Conservation (phyloP, 2,329 filamentous ascomycete genomes). For the Neurospora sp. region DNA sequence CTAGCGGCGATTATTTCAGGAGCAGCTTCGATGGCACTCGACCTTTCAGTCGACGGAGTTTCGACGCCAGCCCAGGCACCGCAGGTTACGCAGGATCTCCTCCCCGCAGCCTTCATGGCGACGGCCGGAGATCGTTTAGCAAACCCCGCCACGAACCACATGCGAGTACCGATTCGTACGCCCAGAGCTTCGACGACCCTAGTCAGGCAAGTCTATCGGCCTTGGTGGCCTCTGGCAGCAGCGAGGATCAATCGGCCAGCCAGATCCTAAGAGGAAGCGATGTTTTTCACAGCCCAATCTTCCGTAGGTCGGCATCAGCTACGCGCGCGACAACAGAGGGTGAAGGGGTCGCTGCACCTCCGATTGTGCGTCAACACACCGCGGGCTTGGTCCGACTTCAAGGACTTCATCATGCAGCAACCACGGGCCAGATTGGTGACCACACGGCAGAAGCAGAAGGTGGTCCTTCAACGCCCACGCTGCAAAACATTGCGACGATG, state of each 20-base stretch:
- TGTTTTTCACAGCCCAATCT: constrained; percentile 73
- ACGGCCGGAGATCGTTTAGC: constrained; percentile 41
- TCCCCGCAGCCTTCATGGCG: constrained; percentile 52
- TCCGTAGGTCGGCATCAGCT: constrained; percentile 40
- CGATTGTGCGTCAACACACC: constrained; percentile 2
- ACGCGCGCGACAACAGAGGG: constrained; percentile 16
- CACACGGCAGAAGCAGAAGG: constrained; percentile 20
- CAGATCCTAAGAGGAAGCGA: constrained; percentile 83
- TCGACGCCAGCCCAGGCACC: constrained; percentile 35
- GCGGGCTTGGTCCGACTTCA: constrained; percentile 4
- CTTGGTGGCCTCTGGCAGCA: constrained; percentile 54
- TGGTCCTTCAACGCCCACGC: constrained; percentile 29
- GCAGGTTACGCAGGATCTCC: constrained; percentile 31
- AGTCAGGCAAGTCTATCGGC: constrained; percentile 52
- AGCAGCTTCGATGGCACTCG: constrained; percentile 45
- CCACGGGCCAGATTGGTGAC: constrained; percentile 29
- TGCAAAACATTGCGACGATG: constrained; percentile 46
- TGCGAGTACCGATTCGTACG: constrained; percentile 64
- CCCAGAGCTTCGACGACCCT: constrained; percentile 62
- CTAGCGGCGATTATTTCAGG: constrained; percentile 42
- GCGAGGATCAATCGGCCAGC: constrained; percentile 76
- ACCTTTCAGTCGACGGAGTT: constrained; percentile 37
- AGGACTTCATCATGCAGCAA: constrained; percentile 23
- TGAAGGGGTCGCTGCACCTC: neutral
- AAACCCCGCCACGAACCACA: constrained; percentile 41